Evolutionary conservation across 2,329 filamentous ascomycete species (phyloP), one percentile per base, ranked within the genome.

Genomic region (Dactylonectria macrodidyma): DNA sequence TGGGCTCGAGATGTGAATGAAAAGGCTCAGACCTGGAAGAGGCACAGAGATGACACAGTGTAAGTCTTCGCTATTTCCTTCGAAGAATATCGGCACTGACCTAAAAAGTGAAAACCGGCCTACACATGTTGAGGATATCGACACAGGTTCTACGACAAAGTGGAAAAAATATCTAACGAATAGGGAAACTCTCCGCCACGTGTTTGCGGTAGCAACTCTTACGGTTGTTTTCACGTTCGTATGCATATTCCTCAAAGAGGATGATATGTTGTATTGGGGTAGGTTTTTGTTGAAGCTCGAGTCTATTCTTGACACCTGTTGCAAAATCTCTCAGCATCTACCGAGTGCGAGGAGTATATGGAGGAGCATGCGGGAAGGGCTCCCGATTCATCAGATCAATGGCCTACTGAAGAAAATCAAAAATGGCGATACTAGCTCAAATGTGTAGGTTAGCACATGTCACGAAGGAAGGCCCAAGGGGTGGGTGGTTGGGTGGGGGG

Each of bases 281-380:
- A 54, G 19, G 7, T 54, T 54, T 54, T 19, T 54, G 24, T 36
- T 14, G 50, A 19, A n/a, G 5, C 12, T 54, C 14, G 26, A 54
- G 26, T 14, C 50, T 54, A 54, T 54, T 14, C 50, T 54, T 19
- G 16, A 54, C 4, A 54, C 26, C 3, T 54, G n/a, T 19, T 54
- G 2, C 30, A 54, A 54, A 26, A 54, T 54, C 19, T 54, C 50
- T 54, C 50, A 54, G 24, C 24, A 26, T n/a, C 50, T 54, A 34
- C 50, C 50, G 34, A 54, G 50, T 54, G 50, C 50, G 50, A 54
- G 24, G 50, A 54, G 36, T 26, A 54, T 54, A 12, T 54, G 50
- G 50, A 54, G 30, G 36, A 54, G 50, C 30, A 54, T 54, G 26
- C 50, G n/a, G n/a, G n/a, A n/a, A n/a, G n/a, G n/a, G n/a, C n/a